Base-by-base conservation (phyloP, 2,329 filamentous ascomycete species). In the Monilinia polystroma region DNA sequence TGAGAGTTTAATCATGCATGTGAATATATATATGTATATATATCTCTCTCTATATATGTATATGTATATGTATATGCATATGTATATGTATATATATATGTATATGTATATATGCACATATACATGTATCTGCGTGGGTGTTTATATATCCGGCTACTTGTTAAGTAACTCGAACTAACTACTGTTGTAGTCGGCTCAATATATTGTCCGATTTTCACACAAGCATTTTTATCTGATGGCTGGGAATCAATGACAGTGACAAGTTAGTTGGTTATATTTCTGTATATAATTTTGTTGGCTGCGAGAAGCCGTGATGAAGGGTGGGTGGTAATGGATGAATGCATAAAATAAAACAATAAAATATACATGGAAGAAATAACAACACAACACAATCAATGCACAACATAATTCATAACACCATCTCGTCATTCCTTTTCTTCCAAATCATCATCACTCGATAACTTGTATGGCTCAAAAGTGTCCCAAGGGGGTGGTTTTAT, bases 141-240 rank as follows among this genome's bases (percentile, higher is more conserved):
- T 35, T 12, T 47, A 26, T 47, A 47, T 32, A 23, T 47, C 43
- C 57, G 45, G 8, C 47, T 51, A 35, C 32, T 35, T 8, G 7
- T 35, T 8, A 35, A 35, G 32, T 5, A 35, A 35, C 32, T 6
- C 4, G 32, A 35, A 8, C 32, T 35, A 35, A 35, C 32, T n/a
- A 11, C 26, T 58, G 29, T 38, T 51, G 63, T 18, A 57, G 32
- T 58, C 52, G 63, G 29, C 41, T 38, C 23, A 47, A 29, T 38
- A 20, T 52, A 65, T 59, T 58, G 41, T 51, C 43, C 63, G 54
- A 32, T 16, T 57, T 57, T 38, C 12, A 53, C 43, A 65, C 51
- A 59, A 65, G 63, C 63, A 65, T 65, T 43, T 49, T 38, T 43
- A 63, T 63, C 60, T 63, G 60, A 60, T 60, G 45, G 45, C 57